phyloP scores from a whole-genome alignment of 2,329 filamentous ascomycete species.

The Fusarium torreyae region DNA sequence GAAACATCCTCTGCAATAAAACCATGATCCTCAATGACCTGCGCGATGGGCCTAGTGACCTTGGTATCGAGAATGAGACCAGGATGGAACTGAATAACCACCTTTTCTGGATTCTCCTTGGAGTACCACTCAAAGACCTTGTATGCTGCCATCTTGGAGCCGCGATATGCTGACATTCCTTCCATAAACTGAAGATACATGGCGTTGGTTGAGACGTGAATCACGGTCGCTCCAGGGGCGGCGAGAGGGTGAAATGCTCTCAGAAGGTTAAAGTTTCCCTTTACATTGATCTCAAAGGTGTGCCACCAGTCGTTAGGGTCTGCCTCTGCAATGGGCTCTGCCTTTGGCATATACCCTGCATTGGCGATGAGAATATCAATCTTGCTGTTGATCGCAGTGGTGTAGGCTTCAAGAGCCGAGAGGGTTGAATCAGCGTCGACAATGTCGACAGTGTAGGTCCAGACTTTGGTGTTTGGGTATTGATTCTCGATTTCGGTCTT shows the following conservation, averaged over 20 bases:
- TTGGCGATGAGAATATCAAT: slow-evolving; percentile 57
- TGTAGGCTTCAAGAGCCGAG: slow-evolving; percentile 36
- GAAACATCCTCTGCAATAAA: slow-evolving; percentile 44
- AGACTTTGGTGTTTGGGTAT: slow-evolving; percentile 67
- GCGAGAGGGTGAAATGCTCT: slow-evolving; percentile 49
- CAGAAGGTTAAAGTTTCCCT: slow-evolving; percentile 52
- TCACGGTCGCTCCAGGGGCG: slow-evolving; percentile 45
- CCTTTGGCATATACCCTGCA: slow-evolving; percentile 47
- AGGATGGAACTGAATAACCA: slow-evolving; percentile 61
- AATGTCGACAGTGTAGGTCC: slow-evolving; percentile 54
- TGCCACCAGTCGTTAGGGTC: slow-evolving; percentile 48
- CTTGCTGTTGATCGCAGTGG: slow-evolving; percentile 48
- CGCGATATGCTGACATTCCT: slow-evolving; percentile 57
- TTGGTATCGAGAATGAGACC: slow-evolving; percentile 56
- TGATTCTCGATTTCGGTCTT: slow-evolving; percentile 58
- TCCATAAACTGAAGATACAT: slow-evolving; percentile 47
- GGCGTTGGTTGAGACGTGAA: slow-evolving; percentile 44
- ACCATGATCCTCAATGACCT: slow-evolving; percentile 21
- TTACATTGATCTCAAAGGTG: slow-evolving; percentile 50
- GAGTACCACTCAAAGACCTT: slow-evolving; percentile 61
- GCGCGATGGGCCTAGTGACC: slow-evolving; percentile 39
- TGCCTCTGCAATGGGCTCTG: slow-evolving; percentile 25
- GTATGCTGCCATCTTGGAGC: slow-evolving; percentile 59
- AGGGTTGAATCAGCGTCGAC: slow-evolving; percentile 44
- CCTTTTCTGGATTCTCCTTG: slow-evolving; percentile 57